phyloP scores from a whole-genome alignment of 148 eudicot genomes.

The Rhododendron mucronatum region DNA sequence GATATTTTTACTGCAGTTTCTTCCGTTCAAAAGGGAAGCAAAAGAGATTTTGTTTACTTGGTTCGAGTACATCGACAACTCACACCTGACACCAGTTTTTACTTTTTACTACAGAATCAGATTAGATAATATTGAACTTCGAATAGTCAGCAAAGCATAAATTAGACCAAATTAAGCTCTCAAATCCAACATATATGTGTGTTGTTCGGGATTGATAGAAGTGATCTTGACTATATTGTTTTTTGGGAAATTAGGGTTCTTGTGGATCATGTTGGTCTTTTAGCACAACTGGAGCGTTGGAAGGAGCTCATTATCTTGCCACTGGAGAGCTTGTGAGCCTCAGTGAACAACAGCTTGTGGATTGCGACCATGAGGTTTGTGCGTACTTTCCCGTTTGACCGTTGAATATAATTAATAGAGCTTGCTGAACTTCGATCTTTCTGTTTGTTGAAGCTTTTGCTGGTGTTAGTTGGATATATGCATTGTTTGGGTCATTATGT shows the following conservation, averaged over 20 bases:
- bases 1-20: neutral
- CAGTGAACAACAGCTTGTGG: conserved; percentile 89
- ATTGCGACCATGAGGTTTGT: conserved; percentile 85
- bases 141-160: neutral
- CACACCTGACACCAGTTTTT: neutral
- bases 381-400: neutral
- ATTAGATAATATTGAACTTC: neutral
- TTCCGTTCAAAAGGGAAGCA: neutral
- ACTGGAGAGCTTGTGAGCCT: conserved; percentile 78
- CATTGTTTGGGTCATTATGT: neutral
- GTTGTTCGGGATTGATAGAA: neutral
- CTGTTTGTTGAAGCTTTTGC: neutral
- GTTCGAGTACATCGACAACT: neutral
- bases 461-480: neutral
- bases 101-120: too few species aligned
- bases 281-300: conserved; percentile 76
- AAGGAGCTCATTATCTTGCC: conserved; percentile 78
- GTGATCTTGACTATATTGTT: neutral
- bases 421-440: neutral
- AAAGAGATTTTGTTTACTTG: neutral
- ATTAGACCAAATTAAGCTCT: neutral
- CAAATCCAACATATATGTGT: neutral
- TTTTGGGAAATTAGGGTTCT: conserved; percentile 45
- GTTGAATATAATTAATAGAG: neutral
- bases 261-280: conserved; percentile 97